phyloP scores from a whole-genome alignment of 2,329 filamentous ascomycete genomes.

The Trichoderma sp. region DNA sequence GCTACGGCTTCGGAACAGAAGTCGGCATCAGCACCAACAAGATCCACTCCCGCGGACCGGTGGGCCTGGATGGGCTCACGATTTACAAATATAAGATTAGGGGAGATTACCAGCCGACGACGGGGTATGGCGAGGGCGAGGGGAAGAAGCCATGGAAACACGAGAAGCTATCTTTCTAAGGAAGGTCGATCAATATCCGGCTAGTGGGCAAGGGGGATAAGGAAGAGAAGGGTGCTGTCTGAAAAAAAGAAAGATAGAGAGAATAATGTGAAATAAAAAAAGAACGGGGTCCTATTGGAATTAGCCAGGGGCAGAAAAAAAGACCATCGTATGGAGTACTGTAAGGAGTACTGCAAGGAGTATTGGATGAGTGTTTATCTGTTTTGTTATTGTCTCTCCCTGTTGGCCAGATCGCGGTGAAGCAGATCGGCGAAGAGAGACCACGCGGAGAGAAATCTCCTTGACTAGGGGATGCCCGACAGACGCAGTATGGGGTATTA shows the following conservation, averaged over 20 bases:
- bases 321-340: neutral
- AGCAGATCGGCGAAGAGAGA: neutral
- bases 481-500: neutral
- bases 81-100: slow-evolving; percentile 96
- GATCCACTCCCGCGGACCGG: slow-evolving; percentile 89
- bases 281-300: neutral
- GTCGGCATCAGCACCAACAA: slow-evolving; percentile 99
- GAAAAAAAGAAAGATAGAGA: neutral
- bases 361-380: neutral
- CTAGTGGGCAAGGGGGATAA: neutral
- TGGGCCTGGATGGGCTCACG: slow-evolving; percentile 88
- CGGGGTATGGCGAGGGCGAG: slow-evolving; percentile 66
- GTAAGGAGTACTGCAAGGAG: neutral
- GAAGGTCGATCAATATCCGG: neutral
- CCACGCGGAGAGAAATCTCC: slow-evolving; percentile 1
- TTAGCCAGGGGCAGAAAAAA: neutral
- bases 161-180: slow-evolving; percentile 47
- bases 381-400: neutral
- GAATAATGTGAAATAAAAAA: neutral
- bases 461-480: neutral
- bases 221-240: neutral
- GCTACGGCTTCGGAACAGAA: slow-evolving; percentile 96
- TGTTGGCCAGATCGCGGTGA: slow-evolving; percentile 6
- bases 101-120: slow-evolving; percentile 78
- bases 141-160: slow-evolving; percentile 59